A percentile compares a stretch with the other conserved stretches of the same genome.
phyloP scores from a whole-genome alignment of 1,284 basidiomycete genomes.

The Coniferiporia sulphurascens region DNA sequence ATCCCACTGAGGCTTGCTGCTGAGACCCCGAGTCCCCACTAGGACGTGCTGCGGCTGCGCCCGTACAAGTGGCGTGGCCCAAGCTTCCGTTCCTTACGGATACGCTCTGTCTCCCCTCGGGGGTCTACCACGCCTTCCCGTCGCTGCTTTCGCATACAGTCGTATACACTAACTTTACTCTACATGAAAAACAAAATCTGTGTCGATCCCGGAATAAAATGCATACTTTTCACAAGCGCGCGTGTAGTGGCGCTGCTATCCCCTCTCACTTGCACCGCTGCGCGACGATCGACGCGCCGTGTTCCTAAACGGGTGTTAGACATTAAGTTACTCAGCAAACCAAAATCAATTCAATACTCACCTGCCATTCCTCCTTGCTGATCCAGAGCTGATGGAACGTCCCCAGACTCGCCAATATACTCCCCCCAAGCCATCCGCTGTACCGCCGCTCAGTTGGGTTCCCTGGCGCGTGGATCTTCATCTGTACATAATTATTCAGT shows the following conservation, averaged over 20 bases:
- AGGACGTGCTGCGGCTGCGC: neutral
- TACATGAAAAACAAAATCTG: neutral
- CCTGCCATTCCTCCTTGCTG: slow-evolving; percentile 88
- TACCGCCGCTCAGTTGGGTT: slow-evolving; percentile 86
- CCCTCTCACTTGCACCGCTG: slow-evolving; percentile 68
- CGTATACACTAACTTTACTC: neutral
- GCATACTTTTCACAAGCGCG: neutral
- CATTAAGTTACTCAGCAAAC: neutral
- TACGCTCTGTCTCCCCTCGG: neutral
- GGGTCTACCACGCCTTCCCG: neutral
- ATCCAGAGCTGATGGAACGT: slow-evolving; percentile 98
- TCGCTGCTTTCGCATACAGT: neutral
- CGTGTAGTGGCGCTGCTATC: neutral
- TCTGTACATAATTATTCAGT: slow-evolving; percentile 36
- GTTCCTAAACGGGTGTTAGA: slow-evolving; percentile 45
- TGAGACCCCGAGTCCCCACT: neutral
- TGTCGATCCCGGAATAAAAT: neutral
- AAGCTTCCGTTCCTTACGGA: neutral
- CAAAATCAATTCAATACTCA: slow-evolving; percentile 29
- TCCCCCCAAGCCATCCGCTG: slow-evolving; percentile 91
- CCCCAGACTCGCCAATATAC: slow-evolving; percentile 87
- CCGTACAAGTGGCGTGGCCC: neutral
- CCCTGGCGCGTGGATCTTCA: slow-evolving; percentile 86
- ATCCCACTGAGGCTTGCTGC: no score
- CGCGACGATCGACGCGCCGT: slow-evolving; percentile 70